Conservation (phyloP, 768 basidiomycete species). For the Cytidiella melzeri region DNA sequence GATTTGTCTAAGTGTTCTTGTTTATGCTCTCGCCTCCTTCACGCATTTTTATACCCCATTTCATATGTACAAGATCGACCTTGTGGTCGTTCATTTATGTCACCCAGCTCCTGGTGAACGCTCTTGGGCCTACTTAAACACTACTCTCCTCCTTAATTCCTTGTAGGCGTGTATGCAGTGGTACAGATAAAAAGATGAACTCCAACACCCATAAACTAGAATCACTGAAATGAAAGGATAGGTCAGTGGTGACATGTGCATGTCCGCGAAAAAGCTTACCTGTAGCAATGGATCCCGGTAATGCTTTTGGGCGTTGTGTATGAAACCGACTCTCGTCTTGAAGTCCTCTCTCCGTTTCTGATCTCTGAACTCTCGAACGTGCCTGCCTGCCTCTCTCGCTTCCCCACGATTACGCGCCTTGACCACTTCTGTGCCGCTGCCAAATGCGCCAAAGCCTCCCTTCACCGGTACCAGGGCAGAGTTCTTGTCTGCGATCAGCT, state of each 20-base stretch:
- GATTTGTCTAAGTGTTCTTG: conserved; percentile 5
- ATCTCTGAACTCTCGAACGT: conserved; percentile 80
- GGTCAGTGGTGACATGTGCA: background rate
- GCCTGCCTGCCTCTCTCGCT: conserved; percentile 85
- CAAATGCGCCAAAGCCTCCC: conserved; percentile 86
- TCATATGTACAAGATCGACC: conserved; percentile 33
- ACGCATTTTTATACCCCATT: conserved; percentile 30
- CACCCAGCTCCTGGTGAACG: background rate
- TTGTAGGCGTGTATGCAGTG: conserved; percentile 6
- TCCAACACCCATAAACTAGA: conserved; percentile 2
- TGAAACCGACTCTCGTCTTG: conserved; percentile 76
- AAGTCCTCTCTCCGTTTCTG: conserved; percentile 73
- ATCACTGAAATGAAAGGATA: conserved; percentile 12
- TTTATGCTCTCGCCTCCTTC: conserved; percentile 11
- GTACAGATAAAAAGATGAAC: background rate
- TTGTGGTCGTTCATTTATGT: conserved; percentile 28
- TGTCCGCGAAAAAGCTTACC: conserved; percentile 24
- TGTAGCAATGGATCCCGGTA: conserved; percentile 68
- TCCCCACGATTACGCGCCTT: conserved; percentile 94
- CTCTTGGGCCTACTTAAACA: background rate
- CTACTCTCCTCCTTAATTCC: conserved; percentile 5
- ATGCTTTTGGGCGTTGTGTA: conserved; percentile 85
- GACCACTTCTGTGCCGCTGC: conserved; percentile 73
- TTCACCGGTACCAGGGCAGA: conserved; percentile 77
- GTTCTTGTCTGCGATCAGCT: conserved; percentile 75